A percentile compares a stretch with the other conserved stretches of the same genome.
Evolutionary conservation across 768 basidiomycete genomes (phyloP).

Genomic region (Lactarius hengduanensis): DNA sequence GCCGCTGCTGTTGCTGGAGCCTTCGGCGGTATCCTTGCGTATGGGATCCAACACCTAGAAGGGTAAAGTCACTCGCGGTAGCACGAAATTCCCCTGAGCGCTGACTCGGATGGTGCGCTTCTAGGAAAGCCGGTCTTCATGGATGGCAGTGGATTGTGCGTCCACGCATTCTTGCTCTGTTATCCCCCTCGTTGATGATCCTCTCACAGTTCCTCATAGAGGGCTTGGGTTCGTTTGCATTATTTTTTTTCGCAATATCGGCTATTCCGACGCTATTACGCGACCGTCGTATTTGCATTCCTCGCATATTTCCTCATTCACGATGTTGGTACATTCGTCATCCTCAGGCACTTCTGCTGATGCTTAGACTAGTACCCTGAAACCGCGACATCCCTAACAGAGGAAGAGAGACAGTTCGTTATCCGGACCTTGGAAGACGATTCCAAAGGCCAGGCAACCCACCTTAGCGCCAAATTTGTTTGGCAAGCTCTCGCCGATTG

Average conservation of each 20-base stretch:
- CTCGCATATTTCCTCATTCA: constrained; percentile 42
- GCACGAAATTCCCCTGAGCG: neutral
- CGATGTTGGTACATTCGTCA: constrained; percentile 34
- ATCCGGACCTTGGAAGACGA: constrained; percentile 34
- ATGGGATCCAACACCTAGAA: constrained; percentile 46
- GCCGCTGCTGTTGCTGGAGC: constrained; percentile 54
- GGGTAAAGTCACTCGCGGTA: constrained; percentile 34
- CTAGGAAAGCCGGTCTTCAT: constrained; percentile 33
- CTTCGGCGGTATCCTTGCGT: constrained; percentile 51
- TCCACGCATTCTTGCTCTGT: constrained; percentile 5
- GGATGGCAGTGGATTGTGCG: constrained; percentile 53
- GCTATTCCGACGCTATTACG: constrained; percentile 6
- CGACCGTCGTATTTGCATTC: constrained; percentile 40
- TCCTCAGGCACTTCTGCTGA: constrained; percentile 1
- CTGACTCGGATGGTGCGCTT: constrained; percentile 20
- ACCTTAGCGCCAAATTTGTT: constrained; percentile 38
- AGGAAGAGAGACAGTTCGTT: constrained; percentile 37
- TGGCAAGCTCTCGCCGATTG: constrained; percentile 38
- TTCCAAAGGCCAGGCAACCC: constrained; percentile 35
- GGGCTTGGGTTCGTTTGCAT: constrained; percentile 37
- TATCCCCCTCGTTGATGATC: neutral
- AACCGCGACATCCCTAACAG: constrained; percentile 44
- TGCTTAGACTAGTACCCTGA: constrained; percentile 38
- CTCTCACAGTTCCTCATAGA: constrained; percentile 44
- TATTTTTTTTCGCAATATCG: neutral